Evolutionary conservation across 2,329 filamentous ascomycete genomes (phyloP).

Genomic region (Acarospora socialis): DNA sequence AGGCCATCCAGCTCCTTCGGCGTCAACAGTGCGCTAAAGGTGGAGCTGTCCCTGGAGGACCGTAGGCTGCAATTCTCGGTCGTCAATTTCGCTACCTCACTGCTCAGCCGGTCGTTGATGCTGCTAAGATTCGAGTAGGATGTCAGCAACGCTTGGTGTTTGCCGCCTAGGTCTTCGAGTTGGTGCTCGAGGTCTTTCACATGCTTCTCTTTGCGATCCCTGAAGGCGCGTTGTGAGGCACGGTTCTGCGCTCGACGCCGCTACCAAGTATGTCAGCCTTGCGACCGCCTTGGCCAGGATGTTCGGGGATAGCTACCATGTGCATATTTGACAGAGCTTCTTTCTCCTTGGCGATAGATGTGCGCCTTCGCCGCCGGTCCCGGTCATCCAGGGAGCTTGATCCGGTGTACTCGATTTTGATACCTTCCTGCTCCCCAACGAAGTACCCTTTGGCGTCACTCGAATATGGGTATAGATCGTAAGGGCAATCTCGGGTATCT

Average conservation of each 20-base stretch:
- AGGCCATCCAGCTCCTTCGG: too few relatives aligned
- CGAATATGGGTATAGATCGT: too few relatives aligned
- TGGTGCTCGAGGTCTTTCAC: constrained; percentile 25
- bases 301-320: constrained; percentile 7
- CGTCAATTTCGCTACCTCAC: too few relatives aligned
- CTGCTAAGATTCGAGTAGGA: constrained; percentile 10
- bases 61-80: too few relatives aligned
- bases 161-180: constrained; percentile 9
- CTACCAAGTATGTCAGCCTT: constrained; percentile 30
- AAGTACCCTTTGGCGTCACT: too few relatives aligned
- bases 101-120: constrained; percentile 7
- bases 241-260: constrained; percentile 93
- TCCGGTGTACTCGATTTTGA: constrained; percentile 14
- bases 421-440: too few relatives aligned
- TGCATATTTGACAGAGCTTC: constrained; percentile 13
- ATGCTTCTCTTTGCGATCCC: constrained; percentile 88
- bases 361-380: constrained; percentile 10
- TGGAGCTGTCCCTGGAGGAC: too few relatives aligned
- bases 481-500: too few relatives aligned
- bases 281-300: not conserved
- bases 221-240: constrained; percentile 82
- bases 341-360: constrained; percentile 11
- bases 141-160: constrained; percentile 8
- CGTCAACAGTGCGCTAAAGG: too few relatives aligned
- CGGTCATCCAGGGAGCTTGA: constrained; percentile 11